phyloP scores from a whole-genome alignment of 2,329 filamentous ascomycete species.

The Cercospora janseana region DNA sequence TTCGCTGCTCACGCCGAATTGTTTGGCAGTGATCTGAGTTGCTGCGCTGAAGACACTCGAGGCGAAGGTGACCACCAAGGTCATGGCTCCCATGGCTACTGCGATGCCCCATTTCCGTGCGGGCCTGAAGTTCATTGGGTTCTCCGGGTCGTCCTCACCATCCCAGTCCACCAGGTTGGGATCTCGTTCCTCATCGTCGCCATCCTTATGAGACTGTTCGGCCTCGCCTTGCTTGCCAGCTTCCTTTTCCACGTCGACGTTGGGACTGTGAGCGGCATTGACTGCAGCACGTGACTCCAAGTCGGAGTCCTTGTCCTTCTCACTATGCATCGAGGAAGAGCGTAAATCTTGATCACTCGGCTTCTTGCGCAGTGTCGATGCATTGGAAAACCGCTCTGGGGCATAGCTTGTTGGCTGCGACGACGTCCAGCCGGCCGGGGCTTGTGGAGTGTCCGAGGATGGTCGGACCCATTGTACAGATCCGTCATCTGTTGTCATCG shows the following conservation, averaged over 20 bases:
- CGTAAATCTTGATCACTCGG: conserved; percentile 1
- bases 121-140: conserved; percentile 26
- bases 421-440: neutral
- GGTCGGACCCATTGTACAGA: conserved; percentile 14
- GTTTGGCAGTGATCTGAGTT: conserved; percentile 19
- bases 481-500: conserved; percentile 6
- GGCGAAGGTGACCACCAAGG: conserved; percentile 55
- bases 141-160: conserved; percentile 24
- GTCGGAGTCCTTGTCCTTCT: conserved; percentile 17
- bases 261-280: neutral
- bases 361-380: neutral
- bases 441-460: neutral
- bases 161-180: conserved; percentile 30
- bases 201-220: conserved; percentile 2
- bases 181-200: conserved; percentile 19
- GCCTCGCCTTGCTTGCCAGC: neutral
- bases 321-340: conserved; percentile 1
- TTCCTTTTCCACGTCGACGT: conserved; percentile 23
- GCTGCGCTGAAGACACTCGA: conserved; percentile 33
- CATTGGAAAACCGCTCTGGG: neutral
- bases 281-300: neutral
- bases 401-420: neutral
- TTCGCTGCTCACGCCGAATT: conserved; percentile 29
- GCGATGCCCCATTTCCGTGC: conserved; percentile 31
- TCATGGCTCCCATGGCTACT: conserved; percentile 28